Percentiles rank a stretch among this genome's conserved stretches.
These are phyloP conservation scores for Fusarium citri DNA, from an alignment of 2,329 filamentous ascomycete genomes.

Conservation along the genomic window DNA sequence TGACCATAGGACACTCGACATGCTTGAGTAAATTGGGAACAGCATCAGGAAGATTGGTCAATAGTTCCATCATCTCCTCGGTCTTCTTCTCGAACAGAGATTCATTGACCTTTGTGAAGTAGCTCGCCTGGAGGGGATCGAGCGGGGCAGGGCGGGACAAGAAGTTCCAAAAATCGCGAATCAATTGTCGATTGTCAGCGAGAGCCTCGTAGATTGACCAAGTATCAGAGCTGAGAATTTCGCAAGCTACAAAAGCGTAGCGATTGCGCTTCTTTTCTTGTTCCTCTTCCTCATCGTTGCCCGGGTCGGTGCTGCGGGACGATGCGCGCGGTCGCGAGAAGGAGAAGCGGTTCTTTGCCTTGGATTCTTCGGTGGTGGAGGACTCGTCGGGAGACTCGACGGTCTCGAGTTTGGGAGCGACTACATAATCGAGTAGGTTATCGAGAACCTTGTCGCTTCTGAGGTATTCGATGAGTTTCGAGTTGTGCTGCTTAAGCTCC, in stretches of 20 bases:
- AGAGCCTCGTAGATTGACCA: conserved; percentile 97
- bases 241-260: conserved; percentile 92
- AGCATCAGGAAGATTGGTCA: conserved; percentile 85
- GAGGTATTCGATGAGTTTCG: conserved; percentile 95
- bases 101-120: conserved; percentile 99
- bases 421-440: conserved; percentile 89
- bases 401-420: conserved; percentile 77
- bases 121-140: conserved; percentile 93
- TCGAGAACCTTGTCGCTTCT: conserved; percentile 87
- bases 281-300: conserved; percentile 73
- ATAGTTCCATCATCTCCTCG: conserved; percentile 92
- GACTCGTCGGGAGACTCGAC: conserved; percentile 64
- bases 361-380: conserved; percentile 64
- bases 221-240: conserved; percentile 93
- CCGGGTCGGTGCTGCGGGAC: conserved; percentile 61
- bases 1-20: conserved; percentile 97
- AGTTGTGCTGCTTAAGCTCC: conserved; percentile 98
- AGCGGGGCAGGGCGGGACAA: conserved; percentile 85
- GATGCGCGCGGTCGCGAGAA: conserved; percentile 66
- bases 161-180: conserved; percentile 92
- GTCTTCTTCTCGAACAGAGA: conserved; percentile 98
- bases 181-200: conserved; percentile 81
- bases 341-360: conserved; percentile 57
- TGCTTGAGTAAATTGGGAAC: conserved; percentile 89
- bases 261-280: conserved; percentile 91